phyloP scores from a whole-genome alignment of 768 basidiomycete genomes.

The Suillus ampliporus region DNA sequence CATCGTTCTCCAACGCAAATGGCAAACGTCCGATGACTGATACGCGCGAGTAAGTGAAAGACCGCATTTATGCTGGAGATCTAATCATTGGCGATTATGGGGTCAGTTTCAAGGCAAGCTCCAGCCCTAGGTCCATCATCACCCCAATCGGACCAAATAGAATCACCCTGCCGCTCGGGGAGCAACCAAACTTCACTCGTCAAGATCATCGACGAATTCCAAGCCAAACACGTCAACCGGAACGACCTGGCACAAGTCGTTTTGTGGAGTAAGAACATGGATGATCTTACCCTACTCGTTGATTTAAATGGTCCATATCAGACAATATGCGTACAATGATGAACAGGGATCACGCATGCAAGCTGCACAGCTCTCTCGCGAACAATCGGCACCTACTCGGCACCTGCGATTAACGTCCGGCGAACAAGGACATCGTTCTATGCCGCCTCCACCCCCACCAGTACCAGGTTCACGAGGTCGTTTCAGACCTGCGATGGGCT shows the following conservation, averaged over 20 bases:
- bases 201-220: conserved; percentile 28
- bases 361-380: conserved; percentile 45
- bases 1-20: conserved; percentile 54
- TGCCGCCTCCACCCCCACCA: conserved; percentile 37
- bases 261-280: conserved; percentile 52
- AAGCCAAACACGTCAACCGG: conserved; percentile 20
- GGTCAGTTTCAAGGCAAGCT: conserved; percentile 41
- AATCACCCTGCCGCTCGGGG: conserved; percentile 69
- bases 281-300: conserved; percentile 15
- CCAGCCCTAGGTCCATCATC: conserved; percentile 64
- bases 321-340: conserved; percentile 71
- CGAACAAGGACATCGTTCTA: conserved; percentile 33
- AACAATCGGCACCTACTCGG: conserved; percentile 47
- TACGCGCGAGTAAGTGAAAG: conserved; percentile 45
- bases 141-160: conserved; percentile 66
- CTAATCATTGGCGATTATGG: conserved; percentile 6
- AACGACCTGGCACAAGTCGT: conserved; percentile 56
- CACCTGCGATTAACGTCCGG: conserved; percentile 41
- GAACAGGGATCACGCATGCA: conserved; percentile 50
- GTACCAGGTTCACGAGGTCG: conserved; percentile 23
- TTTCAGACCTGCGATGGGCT: conserved; percentile 28
- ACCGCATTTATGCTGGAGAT: background rate
- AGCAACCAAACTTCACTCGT: conserved; percentile 45
- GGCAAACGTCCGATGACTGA: conserved; percentile 68
- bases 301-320: conserved; percentile 34